A percentile compares a stretch with the other conserved stretches of the same genome.
These are phyloP conservation scores for Diplosphaera chodatii DNA, from an alignment of 139 green algal species.

Conservation along the genomic window DNA sequence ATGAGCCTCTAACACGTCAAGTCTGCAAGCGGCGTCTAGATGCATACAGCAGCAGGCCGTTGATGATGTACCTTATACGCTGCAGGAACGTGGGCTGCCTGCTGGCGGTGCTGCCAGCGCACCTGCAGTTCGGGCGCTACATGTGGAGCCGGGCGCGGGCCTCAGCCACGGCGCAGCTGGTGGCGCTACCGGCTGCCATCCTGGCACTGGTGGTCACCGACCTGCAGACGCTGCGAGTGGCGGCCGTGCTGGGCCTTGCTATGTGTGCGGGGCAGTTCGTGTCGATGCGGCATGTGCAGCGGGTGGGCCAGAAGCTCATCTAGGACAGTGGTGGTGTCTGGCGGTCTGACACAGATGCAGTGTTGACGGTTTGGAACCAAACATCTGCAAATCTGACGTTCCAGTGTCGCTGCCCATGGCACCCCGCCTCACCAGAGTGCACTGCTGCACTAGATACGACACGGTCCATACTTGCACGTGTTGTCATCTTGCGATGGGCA, in stretches of 20 bases:
- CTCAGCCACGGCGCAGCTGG: neutral
- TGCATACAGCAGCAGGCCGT: too few relatives aligned
- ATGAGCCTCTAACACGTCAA: too few relatives aligned
- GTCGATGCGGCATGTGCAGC: slow-evolving; percentile 35
- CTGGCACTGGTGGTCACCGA: slow-evolving; percentile 4
- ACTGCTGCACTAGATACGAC: too few relatives aligned
- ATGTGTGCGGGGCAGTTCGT: slow-evolving; percentile 27
- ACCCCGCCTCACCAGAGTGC: too few relatives aligned
- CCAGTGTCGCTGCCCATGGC: too few relatives aligned
- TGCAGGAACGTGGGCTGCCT: neutral
- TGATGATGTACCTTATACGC: too few relatives aligned
- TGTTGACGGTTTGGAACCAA: too few relatives aligned
- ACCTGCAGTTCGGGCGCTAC: slow-evolving; percentile 2
- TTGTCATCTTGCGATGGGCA: too few relatives aligned
- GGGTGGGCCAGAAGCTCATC: slow-evolving; percentile 43
- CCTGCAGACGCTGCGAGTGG: neutral
- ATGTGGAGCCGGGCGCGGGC: slow-evolving; percentile 2
- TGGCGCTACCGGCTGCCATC: neutral
- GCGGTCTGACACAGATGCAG: too few relatives aligned
- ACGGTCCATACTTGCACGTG: too few relatives aligned
- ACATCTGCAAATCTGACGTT: too few relatives aligned
- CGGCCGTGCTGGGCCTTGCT: neutral
- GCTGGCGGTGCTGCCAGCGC: neutral
- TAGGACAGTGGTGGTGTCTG: slow-evolving; percentile 1
- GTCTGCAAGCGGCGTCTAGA: too few relatives aligned